A percentile compares a stretch with the other conserved stretches of the same genome.
Conservation (phyloP, 306 rosid genomes). For the Delonix regia region DNA sequence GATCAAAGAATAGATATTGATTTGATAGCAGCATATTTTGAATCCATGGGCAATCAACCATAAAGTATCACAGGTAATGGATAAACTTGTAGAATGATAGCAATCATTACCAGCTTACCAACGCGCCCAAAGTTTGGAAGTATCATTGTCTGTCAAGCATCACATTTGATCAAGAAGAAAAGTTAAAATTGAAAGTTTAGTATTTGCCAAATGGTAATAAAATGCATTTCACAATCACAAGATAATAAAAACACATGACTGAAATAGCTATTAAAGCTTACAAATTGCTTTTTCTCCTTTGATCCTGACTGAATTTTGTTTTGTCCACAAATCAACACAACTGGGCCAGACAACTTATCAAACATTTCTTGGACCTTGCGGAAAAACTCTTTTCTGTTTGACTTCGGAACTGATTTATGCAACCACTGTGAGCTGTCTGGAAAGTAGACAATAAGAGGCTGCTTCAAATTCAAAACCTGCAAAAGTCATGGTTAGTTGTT, state of each 20-base stretch:
- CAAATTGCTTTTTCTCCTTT: constrained; percentile 86
- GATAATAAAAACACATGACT: constrained; percentile 14
- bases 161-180: constrained; percentile 17
- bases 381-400: constrained; percentile 75
- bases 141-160: constrained; percentile 79
- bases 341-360: constrained; percentile 77
- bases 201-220: constrained; percentile 12
- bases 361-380: constrained; percentile 80
- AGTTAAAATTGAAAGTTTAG: constrained; percentile 21
- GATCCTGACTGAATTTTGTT: constrained; percentile 87
- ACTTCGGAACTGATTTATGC: constrained; percentile 83
- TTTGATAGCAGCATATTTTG: constrained; percentile 16
- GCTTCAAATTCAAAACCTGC: constrained; percentile 73
- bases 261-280: constrained; percentile 47
- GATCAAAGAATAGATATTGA: background rate
- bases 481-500: constrained; percentile 32
- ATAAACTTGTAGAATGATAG: constrained; percentile 22
- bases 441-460: constrained; percentile 92
- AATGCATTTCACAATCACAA: background rate
- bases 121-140: constrained; percentile 86
- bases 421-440: constrained; percentile 94
- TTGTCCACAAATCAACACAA: constrained; percentile 94
- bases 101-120: constrained; percentile 82
- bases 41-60: background rate
- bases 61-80: constrained; percentile 12